Base-by-base conservation (phyloP, 352 stramenopile species). In the Pythium insidiosum region DNA sequence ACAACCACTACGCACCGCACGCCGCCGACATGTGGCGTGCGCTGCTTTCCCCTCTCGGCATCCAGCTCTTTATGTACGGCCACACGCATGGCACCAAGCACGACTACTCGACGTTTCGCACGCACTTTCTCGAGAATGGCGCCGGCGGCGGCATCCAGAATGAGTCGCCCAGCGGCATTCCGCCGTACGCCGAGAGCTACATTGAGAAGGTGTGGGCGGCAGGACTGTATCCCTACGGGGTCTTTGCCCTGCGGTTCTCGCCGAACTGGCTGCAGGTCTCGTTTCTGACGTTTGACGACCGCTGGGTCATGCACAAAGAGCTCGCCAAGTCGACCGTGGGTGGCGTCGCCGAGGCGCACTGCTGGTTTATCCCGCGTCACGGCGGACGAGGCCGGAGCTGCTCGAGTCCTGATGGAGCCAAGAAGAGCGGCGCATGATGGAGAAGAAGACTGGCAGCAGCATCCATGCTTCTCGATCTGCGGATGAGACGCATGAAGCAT, bases 71-170 rank as follows among this genome's bases (percentile, higher is more conserved):
- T 30, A 47, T 62, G 6, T 67, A 80, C 31, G 73, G 73, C 38
- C 73, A 85, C 60, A 85, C 73, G 0, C 73, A 85, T 56, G 73
- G 67, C 33, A 67, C 80, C 46, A 84, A 84, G 50, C 71, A 84
- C 51, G 73, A 86, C 38, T 68, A 83, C 43, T 63, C 68, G 11
- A 53, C 46, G 12, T 46, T 77, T 41, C 63, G 62, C 20, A 73
- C 77, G 5, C 77, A 89, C 48, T 89, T 89, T 39, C 60, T 89
- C 9, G 74, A 88, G 43, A 89, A 89, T 34, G 77, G 74, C 7
- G 77, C 75, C 5, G 79, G 79, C 41, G 79, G 79, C 16, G 79
- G 79, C 36, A 91, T 91, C 48, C 58, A 85, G 47, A 88, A 84
- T 48, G 73, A 85, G 39, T 84, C 80, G 29, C 68, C 77, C 15